These are phyloP conservation scores for Clonostachys solani DNA, from an alignment of 2,329 filamentous ascomycete genomes.

Conservation along the genomic window DNA sequence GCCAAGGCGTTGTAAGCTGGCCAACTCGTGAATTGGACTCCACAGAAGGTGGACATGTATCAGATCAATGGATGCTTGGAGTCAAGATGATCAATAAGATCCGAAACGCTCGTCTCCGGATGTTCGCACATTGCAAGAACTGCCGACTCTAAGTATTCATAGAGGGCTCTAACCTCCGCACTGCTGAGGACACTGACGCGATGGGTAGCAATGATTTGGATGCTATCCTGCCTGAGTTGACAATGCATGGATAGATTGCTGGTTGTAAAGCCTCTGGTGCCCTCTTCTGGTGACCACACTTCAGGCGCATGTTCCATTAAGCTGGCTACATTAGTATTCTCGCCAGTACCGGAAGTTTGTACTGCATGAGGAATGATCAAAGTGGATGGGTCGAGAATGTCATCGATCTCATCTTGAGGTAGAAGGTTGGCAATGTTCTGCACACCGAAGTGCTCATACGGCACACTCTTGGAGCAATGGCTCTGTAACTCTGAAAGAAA, in stretches of 20 bases:
- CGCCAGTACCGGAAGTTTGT: not conserved
- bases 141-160: not conserved
- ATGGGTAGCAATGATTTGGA: not conserved
- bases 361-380: not conserved
- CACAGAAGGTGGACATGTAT: too few relatives aligned
- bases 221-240: not conserved
- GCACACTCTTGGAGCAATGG: not conserved
- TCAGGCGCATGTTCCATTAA: not conserved
- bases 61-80: too few relatives aligned
- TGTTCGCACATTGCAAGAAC: not conserved
- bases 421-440: constrained; percentile 1
- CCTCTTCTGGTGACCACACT: not conserved
- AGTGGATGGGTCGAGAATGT: not conserved
- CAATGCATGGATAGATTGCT: not conserved
- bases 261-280: not conserved
- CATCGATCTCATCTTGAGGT: not conserved
- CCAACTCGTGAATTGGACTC: too few relatives aligned
- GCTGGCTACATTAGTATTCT: not conserved
- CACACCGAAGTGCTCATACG: not conserved
- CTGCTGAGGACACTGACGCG: not conserved
- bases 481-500: constrained; percentile 8
- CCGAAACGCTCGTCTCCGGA: not conserved
- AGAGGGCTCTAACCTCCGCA: not conserved
- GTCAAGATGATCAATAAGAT: too few relatives aligned
- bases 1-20: too few relatives aligned